Evolutionary conservation across 208 protist genomes (phyloP), one percentile per base, ranked within the genome.

Genomic region (Phytomonas serpens): DNA sequence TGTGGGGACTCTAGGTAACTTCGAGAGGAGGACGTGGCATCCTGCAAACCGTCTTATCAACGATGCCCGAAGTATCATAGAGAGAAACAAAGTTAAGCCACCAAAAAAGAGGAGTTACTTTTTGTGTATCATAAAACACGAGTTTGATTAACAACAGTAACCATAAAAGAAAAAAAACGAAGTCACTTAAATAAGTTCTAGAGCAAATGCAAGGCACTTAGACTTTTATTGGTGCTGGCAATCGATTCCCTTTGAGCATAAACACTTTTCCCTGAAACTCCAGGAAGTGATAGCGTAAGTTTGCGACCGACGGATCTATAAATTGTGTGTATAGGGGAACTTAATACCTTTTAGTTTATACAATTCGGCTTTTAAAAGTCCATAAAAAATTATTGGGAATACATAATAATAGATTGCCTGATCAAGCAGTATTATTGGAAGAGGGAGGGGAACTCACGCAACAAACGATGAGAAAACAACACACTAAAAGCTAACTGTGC

Each of bases 111-210:
- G 51, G n/a, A 30, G 13, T 67, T 10, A 38, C 65, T 37, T 29
- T 16, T 65, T 33, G 29, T 31, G 3, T 32, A 65, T 30, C 27
- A 65, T 40, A 52, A 47, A 66, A 14, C 10, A 16, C 34, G 27
- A 40, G 16, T 33, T 14, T 30, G 57, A 31, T 33, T 27, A 47
- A 67, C 2, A 40, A 71, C 30, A 40, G 23, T 2, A 37, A 40
- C 34, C 5, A 68, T 57, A 64, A 61, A 51, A 64, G 38, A 51
- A 72, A 67, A 62, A 72, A 73, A 52, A 33, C 37, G 68, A 29
- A 64, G 61, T 5, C 4, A 69, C 13, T 4, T 34, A 69, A 69
- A 65, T 40, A 72, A 23, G 63, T 57, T 3, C 16, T 51, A 51
- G 40, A 51, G 16, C 16, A 23, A 51, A 51, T 51, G 9, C 9